phyloP scores from a whole-genome alignment of 1,284 basidiomycete species.

The Tetrapyrgos nigripes region DNA sequence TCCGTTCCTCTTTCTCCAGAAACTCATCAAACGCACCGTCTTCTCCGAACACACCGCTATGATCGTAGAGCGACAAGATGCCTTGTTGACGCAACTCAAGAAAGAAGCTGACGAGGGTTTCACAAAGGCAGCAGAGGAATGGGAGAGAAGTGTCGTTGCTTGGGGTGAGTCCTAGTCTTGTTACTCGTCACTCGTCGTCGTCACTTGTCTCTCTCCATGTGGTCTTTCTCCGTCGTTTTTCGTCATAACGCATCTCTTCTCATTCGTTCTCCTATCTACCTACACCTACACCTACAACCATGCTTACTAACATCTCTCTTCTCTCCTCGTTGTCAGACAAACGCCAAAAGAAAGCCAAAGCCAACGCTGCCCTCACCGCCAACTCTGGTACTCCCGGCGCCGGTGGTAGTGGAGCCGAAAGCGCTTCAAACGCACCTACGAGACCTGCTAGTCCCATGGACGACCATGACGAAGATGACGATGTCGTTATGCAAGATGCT shows the following conservation, averaged over 20 bases:
- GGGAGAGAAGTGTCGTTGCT: constrained; percentile 65
- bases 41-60: constrained; percentile 72
- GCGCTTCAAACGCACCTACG: constrained; percentile 44
- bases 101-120: constrained; percentile 68
- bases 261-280: neutral
- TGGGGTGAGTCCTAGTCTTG: constrained; percentile 80
- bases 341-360: constrained; percentile 61
- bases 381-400: constrained; percentile 31
- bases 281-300: constrained; percentile 10
- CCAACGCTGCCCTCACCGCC: constrained; percentile 26
- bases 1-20: constrained; percentile 46
- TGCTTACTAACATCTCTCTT: no score
- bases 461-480: constrained; percentile 35
- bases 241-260: neutral
- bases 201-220: neutral
- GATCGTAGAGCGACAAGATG: constrained; percentile 67
- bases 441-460: constrained; percentile 42
- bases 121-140: constrained; percentile 72
- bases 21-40: constrained; percentile 83
- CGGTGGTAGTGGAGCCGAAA: constrained; percentile 23
- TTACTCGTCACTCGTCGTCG: neutral
- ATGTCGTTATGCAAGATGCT: neutral
- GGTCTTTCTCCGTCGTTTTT: neutral
- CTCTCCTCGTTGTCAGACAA: constrained; percentile 48
- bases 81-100: constrained; percentile 64